These are phyloP conservation scores for Biscogniauxia mediterranea DNA, from an alignment of 2,329 filamentous ascomycete species.

Conservation along the genomic window DNA sequence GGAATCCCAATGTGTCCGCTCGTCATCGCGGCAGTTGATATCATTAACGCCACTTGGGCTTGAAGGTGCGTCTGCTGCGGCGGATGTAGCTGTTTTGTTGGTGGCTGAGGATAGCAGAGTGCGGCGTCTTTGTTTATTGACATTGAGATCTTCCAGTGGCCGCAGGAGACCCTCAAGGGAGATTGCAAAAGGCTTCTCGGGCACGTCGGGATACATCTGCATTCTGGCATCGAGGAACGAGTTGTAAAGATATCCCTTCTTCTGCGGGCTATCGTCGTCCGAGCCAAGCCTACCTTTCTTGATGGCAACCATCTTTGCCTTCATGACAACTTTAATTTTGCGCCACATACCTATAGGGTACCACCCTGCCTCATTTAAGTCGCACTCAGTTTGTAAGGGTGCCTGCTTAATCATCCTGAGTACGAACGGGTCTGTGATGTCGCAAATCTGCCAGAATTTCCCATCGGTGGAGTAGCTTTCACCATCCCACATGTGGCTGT, in stretches of 20 bases:
- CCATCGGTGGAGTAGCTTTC: conserved; percentile 72
- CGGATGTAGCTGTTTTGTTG: conserved; percentile 4
- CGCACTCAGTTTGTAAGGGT: conserved; percentile 57
- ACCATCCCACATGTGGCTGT: conserved; percentile 81
- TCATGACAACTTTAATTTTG: conserved; percentile 85
- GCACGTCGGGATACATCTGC: conserved; percentile 27
- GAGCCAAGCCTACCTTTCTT: conserved; percentile 53
- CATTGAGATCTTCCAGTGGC: conserved; percentile 29
- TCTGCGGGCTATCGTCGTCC: conserved; percentile 39
- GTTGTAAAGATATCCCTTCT: conserved; percentile 38
- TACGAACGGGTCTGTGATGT: conserved; percentile 80
- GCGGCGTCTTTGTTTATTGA: conserved; percentile 13
- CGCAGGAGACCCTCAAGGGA: conserved; percentile 30
- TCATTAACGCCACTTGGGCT: conserved; percentile 3
- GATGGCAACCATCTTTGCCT: conserved; percentile 74
- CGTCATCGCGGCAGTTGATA: conserved; percentile 1
- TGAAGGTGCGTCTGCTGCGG: neutral
- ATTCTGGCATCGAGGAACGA: conserved; percentile 37
- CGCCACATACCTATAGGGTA: conserved; percentile 77
- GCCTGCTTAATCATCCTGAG: conserved; percentile 62
- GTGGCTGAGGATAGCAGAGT: neutral
- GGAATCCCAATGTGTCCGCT: conserved; percentile 22
- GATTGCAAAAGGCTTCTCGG: conserved; percentile 22
- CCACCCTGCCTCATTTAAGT: conserved; percentile 71
- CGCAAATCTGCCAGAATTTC: conserved; percentile 92